Evolutionary conservation across 2,329 filamentous ascomycete species (phyloP).

Genomic region (Cyanodermella asteris): DNA sequence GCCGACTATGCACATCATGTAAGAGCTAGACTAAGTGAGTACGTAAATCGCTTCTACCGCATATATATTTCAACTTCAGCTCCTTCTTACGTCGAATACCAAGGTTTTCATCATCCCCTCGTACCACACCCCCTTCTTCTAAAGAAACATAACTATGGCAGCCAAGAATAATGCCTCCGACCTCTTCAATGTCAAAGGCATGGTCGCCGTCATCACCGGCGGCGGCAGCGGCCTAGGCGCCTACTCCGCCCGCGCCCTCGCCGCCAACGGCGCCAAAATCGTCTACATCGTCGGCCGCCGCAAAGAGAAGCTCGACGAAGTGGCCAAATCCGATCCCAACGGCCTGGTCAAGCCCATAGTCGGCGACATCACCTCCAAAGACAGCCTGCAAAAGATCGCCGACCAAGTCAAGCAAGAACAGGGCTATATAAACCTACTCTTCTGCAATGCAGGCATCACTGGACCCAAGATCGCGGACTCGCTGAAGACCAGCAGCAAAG

Average conservation of each 20-base stretch:
- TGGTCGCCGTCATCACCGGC: conserved; percentile 31
- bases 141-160: too few relatives aligned
- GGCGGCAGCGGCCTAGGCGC: conserved; percentile 24
- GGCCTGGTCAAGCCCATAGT: conserved; percentile 21
- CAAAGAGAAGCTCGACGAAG: conserved; percentile 20
- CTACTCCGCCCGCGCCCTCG: conserved; percentile 10
- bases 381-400: conserved; percentile 17
- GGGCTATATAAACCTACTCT: conserved; percentile 24
- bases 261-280: conserved; percentile 26
- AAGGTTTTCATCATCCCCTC: too few relatives aligned
- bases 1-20: too few relatives aligned
- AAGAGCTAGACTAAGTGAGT: too few relatives aligned
- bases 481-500: conserved; percentile 12
- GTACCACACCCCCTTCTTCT: too few relatives aligned
- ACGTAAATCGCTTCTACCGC: too few relatives aligned
- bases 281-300: conserved; percentile 33
- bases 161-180: conserved; percentile 9
- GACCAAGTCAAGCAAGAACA: conserved; percentile 17
- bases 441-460: conserved; percentile 18
- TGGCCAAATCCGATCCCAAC: conserved; percentile 16
- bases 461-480: conserved; percentile 17
- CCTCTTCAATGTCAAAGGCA: conserved; percentile 29
- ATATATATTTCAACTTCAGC: too few relatives aligned
- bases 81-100: too few relatives aligned
- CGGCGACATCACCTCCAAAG: conserved; percentile 24